phyloP scores from a whole-genome alignment of 1,284 basidiomycete genomes.

The Pisolithus thermaeus region DNA sequence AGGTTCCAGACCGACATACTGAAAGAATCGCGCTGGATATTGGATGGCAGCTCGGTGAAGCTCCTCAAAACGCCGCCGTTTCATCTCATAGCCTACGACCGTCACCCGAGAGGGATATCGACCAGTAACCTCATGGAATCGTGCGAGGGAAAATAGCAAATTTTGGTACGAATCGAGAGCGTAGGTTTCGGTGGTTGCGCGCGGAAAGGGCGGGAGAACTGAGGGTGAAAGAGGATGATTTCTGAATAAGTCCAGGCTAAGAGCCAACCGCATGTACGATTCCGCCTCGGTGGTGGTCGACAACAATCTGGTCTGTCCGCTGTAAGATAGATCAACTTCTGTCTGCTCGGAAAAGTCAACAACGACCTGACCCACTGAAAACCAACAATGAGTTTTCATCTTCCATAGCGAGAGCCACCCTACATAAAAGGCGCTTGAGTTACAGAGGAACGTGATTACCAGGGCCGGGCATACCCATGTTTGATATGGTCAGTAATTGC shows the following conservation, averaged over 20 bases:
- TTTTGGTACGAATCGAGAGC: constrained; percentile 94
- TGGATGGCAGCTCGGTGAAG: constrained; percentile 81
- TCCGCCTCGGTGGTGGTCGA: constrained; percentile 82
- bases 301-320: constrained; percentile 78
- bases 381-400: constrained; percentile 74
- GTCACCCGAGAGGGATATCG: constrained; percentile 80
- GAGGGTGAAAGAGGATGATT: constrained; percentile 12
- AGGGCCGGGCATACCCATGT: constrained; percentile 49
- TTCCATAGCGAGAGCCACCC: constrained; percentile 56
- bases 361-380: constrained; percentile 74
- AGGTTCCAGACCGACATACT: constrained; percentile 84
- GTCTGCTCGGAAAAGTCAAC: constrained; percentile 6
- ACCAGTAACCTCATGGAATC: constrained; percentile 88
- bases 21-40: constrained; percentile 68
- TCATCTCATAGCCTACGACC: constrained; percentile 91
- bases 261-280: constrained; percentile 78
- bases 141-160: constrained; percentile 84
- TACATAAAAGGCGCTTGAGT: constrained; percentile 24
- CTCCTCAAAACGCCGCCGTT: constrained; percentile 75
- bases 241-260: constrained; percentile 34
- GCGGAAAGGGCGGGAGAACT: constrained; percentile 18
- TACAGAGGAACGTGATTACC: neutral
- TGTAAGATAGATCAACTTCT: constrained; percentile 24
- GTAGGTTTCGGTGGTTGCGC: constrained; percentile 78
- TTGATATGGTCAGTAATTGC: constrained; percentile 82